These are phyloP conservation scores for Paramecium octaurelia DNA, from an alignment of 73 alveolate genomes.

Conservation along the genomic window DNA sequence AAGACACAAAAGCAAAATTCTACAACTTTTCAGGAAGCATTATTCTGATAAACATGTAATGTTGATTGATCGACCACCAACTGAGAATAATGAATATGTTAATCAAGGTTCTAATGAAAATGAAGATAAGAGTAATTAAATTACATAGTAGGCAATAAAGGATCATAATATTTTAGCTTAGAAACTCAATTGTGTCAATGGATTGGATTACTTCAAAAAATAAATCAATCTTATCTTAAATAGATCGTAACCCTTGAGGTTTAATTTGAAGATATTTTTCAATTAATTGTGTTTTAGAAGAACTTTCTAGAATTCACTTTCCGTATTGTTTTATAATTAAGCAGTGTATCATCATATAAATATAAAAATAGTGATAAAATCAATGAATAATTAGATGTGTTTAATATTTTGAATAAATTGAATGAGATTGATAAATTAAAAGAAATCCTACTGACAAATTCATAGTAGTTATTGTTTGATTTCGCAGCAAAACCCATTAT, in stretches of 20 bases:
- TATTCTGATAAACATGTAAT: neutral
- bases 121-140: neutral
- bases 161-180: neutral
- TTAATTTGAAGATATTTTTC: neutral
- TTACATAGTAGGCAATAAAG: neutral
- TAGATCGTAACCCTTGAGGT: neutral
- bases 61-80: neutral
- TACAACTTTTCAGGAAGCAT: neutral
- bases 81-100: neutral
- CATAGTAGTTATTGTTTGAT: neutral
- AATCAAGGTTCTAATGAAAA: neutral
- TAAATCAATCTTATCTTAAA: neutral
- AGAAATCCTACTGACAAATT: neutral
- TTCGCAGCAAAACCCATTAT: neutral
- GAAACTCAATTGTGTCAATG: neutral
- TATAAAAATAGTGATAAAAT: neutral
- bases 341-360: neutral
- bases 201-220: slow-evolving; percentile 13
- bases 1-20: neutral
- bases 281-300: neutral
- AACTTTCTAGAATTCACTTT: neutral
- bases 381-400: neutral
- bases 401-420: neutral
- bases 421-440: slow-evolving; percentile 15
- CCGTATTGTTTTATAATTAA: neutral